Percentiles rank a stretch among this genome's conserved stretches.
phyloP scores from a whole-genome alignment of 352 stramenopile species.

The Phytophthora gonapodyides region DNA sequence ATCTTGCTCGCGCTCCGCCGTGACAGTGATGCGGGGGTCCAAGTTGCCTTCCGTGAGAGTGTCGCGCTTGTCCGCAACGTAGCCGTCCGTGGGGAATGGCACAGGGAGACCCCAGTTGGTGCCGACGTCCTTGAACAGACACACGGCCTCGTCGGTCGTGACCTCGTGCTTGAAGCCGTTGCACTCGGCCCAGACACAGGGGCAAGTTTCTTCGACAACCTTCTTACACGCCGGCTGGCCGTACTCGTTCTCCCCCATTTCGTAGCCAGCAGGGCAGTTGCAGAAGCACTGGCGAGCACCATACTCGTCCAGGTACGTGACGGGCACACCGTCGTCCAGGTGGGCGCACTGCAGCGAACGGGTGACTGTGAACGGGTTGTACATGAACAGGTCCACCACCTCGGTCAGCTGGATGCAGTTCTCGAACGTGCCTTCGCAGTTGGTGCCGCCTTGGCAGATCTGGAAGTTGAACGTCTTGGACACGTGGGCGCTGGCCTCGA shows the following conservation, averaged over 20 bases:
- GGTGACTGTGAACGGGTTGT: conserved; percentile 60
- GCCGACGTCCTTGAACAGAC: conserved; percentile 41
- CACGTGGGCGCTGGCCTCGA: conserved; percentile 30
- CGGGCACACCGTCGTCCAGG: conserved; percentile 46
- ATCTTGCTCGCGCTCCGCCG: conserved; percentile 17
- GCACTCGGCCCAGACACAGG: conserved; percentile 52
- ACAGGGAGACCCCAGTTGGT: conserved; percentile 44
- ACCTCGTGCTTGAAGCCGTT: conserved; percentile 40
- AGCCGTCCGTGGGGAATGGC: conserved; percentile 64
- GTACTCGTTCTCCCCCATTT: conserved; percentile 26
- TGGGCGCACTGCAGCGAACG: conserved; percentile 42
- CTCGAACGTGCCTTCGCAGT: conserved; percentile 25
- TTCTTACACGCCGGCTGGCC: conserved; percentile 31
- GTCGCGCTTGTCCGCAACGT: conserved; percentile 49
- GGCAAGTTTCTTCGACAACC: conserved; percentile 35
- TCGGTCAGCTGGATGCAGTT: conserved; percentile 45
- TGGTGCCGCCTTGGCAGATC: conserved; percentile 26
- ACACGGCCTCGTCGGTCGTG: conserved; percentile 27
- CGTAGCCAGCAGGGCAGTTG: conserved; percentile 47
- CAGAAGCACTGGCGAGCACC: conserved; percentile 60
- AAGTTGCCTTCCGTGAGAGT: conserved; percentile 26
- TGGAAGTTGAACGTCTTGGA: conserved; percentile 52
- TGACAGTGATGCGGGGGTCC: conserved; percentile 29
- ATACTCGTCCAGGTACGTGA: conserved; percentile 46
- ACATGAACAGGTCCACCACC: conserved; percentile 58